Base-by-base conservation (phyloP, 1,284 basidiomycete species). In the Puccinia coronata region DNA sequence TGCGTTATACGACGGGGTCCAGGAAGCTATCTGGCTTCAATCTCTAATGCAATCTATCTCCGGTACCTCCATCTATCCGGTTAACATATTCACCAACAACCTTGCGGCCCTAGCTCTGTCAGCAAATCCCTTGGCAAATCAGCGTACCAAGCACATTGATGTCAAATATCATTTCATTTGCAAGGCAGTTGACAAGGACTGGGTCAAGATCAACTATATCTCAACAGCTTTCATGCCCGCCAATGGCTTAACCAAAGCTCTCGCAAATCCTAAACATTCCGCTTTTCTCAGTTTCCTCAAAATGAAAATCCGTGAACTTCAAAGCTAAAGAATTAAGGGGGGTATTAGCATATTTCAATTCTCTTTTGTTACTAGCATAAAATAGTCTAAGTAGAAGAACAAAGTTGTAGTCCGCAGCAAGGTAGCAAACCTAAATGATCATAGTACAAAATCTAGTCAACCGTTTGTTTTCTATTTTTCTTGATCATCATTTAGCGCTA, bases 101-200 rank as follows among this genome's bases (percentile, higher is more conserved):
- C 47, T n/a, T 8, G 18, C 43, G 2, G 23, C 47, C 11, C 20
- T 71, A 14, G 14, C 69, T 16, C 69, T 71, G 6, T 36, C 69
- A 28, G 53, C 51, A 20, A 53, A 71, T 71, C 69, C 69, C 18
- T 5, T 71, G 6, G 20, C 47, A 9, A 34, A 28, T 23, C 25
- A 51, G 1, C 69, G 47, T 9, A 51, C 47, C 25, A 47, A 36
- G 28, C 69, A 71, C 47, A 71, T 71, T 31, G 69, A 71, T 28
- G 31, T 71, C 43, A 71, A 49, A 25, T 53, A 47, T 36, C 69
- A 71, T 31, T 71, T 47, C n/a, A 53, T 53, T 4, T 25, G 51
- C 2, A 20, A 71, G 6, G 47, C 23, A 31, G 51, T 31, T 36
- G 1, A 53, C 1, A 12, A 36, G 1, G 14, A 53, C 2, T 11